A percentile compares a stretch with the other conserved stretches of the same genome.
Conservation (phyloP, 805 yeast genomes). For the Kodamaea neixiangensis region DNA sequence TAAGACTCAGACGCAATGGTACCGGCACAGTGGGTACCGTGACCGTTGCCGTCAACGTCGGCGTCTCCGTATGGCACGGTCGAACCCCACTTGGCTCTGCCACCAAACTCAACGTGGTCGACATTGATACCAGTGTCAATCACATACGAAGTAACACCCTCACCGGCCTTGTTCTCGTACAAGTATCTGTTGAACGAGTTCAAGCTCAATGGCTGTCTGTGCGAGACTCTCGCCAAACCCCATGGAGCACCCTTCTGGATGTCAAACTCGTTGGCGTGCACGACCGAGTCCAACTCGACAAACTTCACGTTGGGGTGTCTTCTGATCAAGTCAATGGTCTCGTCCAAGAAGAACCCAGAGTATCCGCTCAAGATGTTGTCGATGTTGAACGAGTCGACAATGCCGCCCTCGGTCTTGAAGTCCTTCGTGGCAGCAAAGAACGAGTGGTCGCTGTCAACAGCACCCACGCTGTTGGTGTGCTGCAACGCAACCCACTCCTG, state of each 20-base stretch:
- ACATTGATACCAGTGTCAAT: slow-evolving; percentile 87
- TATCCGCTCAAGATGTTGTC: slow-evolving; percentile 69
- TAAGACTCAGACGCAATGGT: slow-evolving; percentile 78
- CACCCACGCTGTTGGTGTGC: slow-evolving; percentile 47
- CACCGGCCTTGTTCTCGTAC: slow-evolving; percentile 72
- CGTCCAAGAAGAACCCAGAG: slow-evolving; percentile 79
- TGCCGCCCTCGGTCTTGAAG: slow-evolving; percentile 18
- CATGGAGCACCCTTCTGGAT: slow-evolving; percentile 87
- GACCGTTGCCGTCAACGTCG: slow-evolving; percentile 85
- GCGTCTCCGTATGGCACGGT: slow-evolving; percentile 73
- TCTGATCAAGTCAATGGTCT: slow-evolving; percentile 72
- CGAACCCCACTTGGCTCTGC: slow-evolving; percentile 85
- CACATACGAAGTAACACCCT: slow-evolving; percentile 83
- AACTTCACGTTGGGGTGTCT: slow-evolving; percentile 61
- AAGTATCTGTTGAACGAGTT: slow-evolving; percentile 62
- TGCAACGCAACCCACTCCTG: slow-evolving; percentile 60
- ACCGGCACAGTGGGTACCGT: slow-evolving; percentile 98
- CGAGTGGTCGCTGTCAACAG: slow-evolving; percentile 26
- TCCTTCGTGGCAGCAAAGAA: slow-evolving; percentile 39
- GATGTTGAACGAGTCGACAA: slow-evolving; percentile 59
- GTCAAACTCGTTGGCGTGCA: slow-evolving; percentile 60
- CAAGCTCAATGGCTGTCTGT: slow-evolving; percentile 67
- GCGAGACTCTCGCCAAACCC: slow-evolving; percentile 92
- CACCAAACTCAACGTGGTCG: slow-evolving; percentile 74
- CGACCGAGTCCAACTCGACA: slow-evolving; percentile 76